Evolutionary conservation across 371 early-diverging fungal genomes (phyloP).

Genomic region (Zopfochytrium polystomum): DNA sequence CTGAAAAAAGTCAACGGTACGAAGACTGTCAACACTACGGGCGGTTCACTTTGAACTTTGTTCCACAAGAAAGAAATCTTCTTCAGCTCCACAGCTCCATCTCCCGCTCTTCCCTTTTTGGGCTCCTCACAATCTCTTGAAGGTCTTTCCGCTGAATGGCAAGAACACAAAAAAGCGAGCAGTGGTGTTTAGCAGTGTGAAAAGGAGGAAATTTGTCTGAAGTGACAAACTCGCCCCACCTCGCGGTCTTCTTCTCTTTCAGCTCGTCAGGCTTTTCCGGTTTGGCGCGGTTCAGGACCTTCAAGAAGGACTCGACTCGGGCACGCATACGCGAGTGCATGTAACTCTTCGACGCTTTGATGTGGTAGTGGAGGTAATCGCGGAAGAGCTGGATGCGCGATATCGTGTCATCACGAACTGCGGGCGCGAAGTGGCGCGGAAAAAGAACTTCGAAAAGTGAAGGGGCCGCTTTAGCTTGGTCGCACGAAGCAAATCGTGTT

Average conservation of each 20-base stretch:
- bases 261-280: slow-evolving; percentile 76
- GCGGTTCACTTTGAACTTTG: too few species aligned
- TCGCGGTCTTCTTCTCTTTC: slow-evolving; percentile 90
- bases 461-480: not conserved
- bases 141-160: slow-evolving; percentile 42
- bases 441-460: slow-evolving; percentile 72
- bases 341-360: slow-evolving; percentile 97
- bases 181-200: not conserved
- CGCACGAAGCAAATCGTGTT: slow-evolving; percentile 11
- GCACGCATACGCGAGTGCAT: slow-evolving; percentile 98
- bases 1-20: too few species aligned
- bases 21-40: too few species aligned
- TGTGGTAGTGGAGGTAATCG: slow-evolving; percentile 97
- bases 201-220: not conserved
- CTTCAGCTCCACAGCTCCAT: too few species aligned
- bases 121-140: slow-evolving; percentile 37
- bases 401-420: slow-evolving; percentile 81
- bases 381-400: slow-evolving; percentile 93
- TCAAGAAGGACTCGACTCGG: slow-evolving; percentile 91
- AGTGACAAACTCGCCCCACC: slow-evolving; percentile 32
- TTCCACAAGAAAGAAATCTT: too few species aligned
- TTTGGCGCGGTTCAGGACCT: slow-evolving; percentile 96
- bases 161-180: not conserved
- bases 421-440: slow-evolving; percentile 81
- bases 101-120: too few species aligned